Conservation (phyloP, 2,329 filamentous ascomycete species). For the Magnaporthiopsis incrustans region DNA sequence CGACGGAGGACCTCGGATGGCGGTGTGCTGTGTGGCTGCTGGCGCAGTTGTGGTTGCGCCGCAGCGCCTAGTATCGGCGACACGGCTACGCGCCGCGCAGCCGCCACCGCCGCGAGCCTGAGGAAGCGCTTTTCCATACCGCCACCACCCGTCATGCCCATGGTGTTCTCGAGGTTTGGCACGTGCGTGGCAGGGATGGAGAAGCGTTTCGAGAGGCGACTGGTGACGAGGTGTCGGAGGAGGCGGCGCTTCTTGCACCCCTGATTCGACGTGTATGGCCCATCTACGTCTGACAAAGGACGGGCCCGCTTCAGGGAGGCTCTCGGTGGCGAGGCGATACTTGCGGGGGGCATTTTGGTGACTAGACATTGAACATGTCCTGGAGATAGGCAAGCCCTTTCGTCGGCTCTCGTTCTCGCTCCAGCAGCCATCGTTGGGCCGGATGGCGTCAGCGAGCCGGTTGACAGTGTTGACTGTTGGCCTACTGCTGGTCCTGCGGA, state of each 20-base stretch:
- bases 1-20: conserved; percentile 45
- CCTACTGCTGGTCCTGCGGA: background rate
- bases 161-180: conserved; percentile 46
- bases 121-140: conserved; percentile 35
- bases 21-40: conserved; percentile 11
- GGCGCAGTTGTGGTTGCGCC: background rate
- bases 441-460: background rate
- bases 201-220: conserved; percentile 60
- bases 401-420: background rate
- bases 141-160: background rate
- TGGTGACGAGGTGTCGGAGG: conserved; percentile 56
- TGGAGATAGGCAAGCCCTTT: background rate
- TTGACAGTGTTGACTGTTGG: conserved; percentile 1
- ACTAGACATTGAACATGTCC: background rate
- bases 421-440: background rate
- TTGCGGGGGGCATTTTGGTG: background rate
- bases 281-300: conserved; percentile 50
- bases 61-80: background rate
- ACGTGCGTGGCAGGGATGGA: conserved; percentile 64
- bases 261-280: conserved; percentile 39
- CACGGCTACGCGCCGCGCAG: conserved; percentile 20
- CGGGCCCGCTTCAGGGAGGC: conserved; percentile 40
- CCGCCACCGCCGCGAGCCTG: conserved; percentile 36
- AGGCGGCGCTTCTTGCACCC: conserved; percentile 61
- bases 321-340: background rate